Conservation (phyloP, 140 eudicot genomes). For the Cichorium intybus region DNA sequence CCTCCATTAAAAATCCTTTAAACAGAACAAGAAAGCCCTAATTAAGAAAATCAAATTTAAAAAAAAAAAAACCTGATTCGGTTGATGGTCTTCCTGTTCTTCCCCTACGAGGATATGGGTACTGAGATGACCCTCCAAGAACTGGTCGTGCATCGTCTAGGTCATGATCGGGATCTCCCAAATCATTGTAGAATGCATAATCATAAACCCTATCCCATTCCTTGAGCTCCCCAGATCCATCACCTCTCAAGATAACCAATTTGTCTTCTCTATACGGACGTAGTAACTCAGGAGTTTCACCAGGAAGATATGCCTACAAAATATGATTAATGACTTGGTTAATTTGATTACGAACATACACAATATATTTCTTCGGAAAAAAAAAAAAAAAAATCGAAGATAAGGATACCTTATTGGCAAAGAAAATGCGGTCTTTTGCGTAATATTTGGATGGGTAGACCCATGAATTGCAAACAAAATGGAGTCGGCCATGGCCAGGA, state of each 20-base stretch:
- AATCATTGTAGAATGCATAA: slow-evolving; percentile 73
- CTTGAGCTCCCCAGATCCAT: slow-evolving; percentile 47
- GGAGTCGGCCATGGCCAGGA: slow-evolving; percentile 47
- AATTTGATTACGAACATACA: not conserved
- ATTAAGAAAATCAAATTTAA: not conserved
- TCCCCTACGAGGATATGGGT: slow-evolving; percentile 83
- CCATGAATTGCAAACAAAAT: slow-evolving; percentile 67
- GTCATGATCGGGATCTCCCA: slow-evolving; percentile 64
- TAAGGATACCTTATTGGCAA: slow-evolving; percentile 46
- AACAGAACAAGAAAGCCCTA: not conserved
- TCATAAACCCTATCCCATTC: slow-evolving; percentile 84
- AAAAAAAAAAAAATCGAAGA: not conserved
- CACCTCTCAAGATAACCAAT: slow-evolving; percentile 52
- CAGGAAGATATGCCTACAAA: slow-evolving; percentile 63
- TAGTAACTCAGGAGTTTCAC: slow-evolving; percentile 60
- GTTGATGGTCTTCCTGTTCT: slow-evolving; percentile 59
- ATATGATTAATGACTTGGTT: not conserved
- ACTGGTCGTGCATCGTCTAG: slow-evolving; percentile 46
- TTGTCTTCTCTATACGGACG: slow-evolving; percentile 59
- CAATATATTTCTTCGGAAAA: not conserved
- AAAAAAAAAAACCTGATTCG: slow-evolving; percentile 36
- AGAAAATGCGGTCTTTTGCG: slow-evolving; percentile 46
- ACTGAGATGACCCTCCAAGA: slow-evolving; percentile 63
- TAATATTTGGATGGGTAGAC: slow-evolving; percentile 47
- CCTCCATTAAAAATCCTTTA: not conserved